Evolutionary conservation across 768 basidiomycete genomes (phyloP).

Genomic region (Auricularia sp.): DNA sequence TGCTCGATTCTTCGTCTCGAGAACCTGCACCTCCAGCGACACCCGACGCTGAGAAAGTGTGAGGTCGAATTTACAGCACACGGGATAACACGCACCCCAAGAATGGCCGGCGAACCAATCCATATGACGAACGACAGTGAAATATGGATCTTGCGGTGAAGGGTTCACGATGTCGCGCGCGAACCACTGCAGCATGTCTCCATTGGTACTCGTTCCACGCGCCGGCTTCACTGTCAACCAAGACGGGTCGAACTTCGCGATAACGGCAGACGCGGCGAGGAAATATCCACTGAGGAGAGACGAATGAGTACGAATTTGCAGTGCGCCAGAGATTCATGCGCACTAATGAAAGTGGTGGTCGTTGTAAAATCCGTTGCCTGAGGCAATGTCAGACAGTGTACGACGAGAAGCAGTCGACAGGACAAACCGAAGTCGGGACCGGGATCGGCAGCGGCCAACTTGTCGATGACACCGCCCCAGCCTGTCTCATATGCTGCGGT

Average conservation of each 20-base stretch:
- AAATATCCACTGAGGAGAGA: slow-evolving; percentile 17
- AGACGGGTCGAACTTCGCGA: slow-evolving; percentile 20
- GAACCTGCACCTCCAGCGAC: slow-evolving; percentile 26
- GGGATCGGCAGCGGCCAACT: slow-evolving; percentile 17
- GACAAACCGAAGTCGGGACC: slow-evolving; percentile 21
- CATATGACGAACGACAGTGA: slow-evolving; percentile 23
- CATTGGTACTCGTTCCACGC: slow-evolving; percentile 18
- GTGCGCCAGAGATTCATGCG: neutral
- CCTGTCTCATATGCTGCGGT: slow-evolving; percentile 26
- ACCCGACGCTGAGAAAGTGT: slow-evolving; percentile 17
- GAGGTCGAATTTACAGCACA: neutral
- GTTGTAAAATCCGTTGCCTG: slow-evolving; percentile 26
- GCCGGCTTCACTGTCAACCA: neutral
- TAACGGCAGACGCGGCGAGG: slow-evolving; percentile 23
- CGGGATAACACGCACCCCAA: slow-evolving; percentile 14
- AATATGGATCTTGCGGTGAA: slow-evolving; percentile 22
- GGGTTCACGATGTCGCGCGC: slow-evolving; percentile 28
- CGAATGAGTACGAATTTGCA: neutral
- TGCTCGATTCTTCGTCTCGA: slow-evolving; percentile 26
- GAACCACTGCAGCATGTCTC: slow-evolving; percentile 22
- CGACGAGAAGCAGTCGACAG: no score
- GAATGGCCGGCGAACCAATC: slow-evolving; percentile 32
- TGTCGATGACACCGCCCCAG: slow-evolving; percentile 28
- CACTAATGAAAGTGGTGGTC: slow-evolving; percentile 28
- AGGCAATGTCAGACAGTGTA: no score